phyloP scores from a whole-genome alignment of 148 eudicot species.

The Heliamphora exappendiculata region DNA sequence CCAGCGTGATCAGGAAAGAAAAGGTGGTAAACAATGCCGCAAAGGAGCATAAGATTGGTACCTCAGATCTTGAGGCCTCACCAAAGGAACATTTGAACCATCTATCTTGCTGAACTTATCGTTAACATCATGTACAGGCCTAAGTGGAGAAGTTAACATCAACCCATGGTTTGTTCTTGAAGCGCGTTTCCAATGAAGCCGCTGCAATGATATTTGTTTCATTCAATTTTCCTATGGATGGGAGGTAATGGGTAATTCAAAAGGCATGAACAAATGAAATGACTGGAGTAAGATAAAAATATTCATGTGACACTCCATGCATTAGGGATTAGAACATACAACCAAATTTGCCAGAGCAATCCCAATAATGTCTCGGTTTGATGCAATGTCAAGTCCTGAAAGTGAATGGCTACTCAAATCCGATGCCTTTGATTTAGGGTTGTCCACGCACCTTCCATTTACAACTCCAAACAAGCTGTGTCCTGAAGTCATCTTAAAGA shows the following conservation, averaged over 20 bases:
- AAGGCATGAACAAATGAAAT: background rate
- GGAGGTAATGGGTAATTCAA: background rate
- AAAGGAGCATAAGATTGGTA: conserved; percentile 4
- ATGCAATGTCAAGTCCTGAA: conserved; percentile 61
- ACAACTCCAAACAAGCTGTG: conserved; percentile 77
- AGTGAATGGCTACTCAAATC: conserved; percentile 74
- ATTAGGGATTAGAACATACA: conserved; percentile 37
- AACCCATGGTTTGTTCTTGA: conserved; percentile 73
- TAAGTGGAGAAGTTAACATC: conserved; percentile 85
- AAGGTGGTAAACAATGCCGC: background rate
- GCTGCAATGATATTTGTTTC: conserved; percentile 33
- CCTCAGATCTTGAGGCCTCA: conserved; percentile 56
- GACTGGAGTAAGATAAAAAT: background rate
- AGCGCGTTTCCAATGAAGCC: conserved; percentile 93
- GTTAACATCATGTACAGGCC: conserved; percentile 49
- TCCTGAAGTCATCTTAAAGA: conserved; percentile 76
- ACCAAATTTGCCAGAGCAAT: conserved; percentile 81
- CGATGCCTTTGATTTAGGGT: conserved; percentile 84
- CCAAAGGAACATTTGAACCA: conserved; percentile 41
- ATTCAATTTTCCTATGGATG: background rate
- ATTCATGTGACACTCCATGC: background rate
- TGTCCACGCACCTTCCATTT: conserved; percentile 82
- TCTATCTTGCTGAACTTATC: conserved; percentile 26
- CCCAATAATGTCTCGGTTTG: conserved; percentile 81
- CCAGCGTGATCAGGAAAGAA: conserved; percentile 25